Percentiles rank a stretch among this genome's conserved stretches.
Evolutionary conservation across 225 moss, liverwort and hornwort genomes (phyloP).

Genomic region (Asterella californica): DNA sequence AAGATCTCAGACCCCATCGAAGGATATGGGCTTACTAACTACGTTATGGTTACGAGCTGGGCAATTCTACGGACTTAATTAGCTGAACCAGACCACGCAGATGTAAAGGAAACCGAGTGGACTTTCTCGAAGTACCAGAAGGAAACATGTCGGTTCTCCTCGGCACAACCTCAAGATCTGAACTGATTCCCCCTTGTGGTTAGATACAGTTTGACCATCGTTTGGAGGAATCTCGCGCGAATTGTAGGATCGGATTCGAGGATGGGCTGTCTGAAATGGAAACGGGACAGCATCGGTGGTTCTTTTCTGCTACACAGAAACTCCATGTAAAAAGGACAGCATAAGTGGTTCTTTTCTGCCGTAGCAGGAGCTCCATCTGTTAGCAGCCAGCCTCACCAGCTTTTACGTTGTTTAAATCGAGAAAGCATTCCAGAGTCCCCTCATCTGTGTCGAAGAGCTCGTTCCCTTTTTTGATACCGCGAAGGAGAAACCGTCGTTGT

Average conservation of each 20-base stretch:
- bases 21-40: conserved; percentile 30
- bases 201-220: background rate
- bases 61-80: no score
- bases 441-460: no score
- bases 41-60: no score
- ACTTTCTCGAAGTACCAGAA: background rate
- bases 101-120: background rate
- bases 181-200: background rate
- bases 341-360: no score
- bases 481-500: background rate
- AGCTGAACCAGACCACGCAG: background rate
- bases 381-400: no score
- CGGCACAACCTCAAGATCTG: background rate
- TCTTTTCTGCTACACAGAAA: background rate
- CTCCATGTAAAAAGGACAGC: no score
- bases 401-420: no score
- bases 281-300: background rate
- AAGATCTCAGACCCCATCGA: conserved; percentile 15
- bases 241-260: background rate
- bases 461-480: no score
- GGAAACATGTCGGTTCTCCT: no score
- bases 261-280: background rate
- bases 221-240: background rate
- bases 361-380: background rate
- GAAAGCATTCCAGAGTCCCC: no score